phyloP scores from a whole-genome alignment of 2,329 filamentous ascomycete genomes.

The Pseudogymnoascus sp. region DNA sequence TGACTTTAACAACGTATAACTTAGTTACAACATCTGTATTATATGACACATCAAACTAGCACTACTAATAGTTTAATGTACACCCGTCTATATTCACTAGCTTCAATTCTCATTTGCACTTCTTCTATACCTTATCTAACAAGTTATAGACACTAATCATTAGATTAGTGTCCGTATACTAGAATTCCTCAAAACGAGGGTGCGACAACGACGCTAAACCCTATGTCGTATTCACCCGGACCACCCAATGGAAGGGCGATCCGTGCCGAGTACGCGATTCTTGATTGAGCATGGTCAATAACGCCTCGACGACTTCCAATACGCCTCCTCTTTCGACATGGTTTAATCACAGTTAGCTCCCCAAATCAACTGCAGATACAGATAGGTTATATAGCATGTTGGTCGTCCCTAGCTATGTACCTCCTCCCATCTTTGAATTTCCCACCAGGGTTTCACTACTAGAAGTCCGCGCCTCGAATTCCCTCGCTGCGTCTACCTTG shows the following conservation, averaged over 20 bases:
- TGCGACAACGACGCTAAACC: too few relatives aligned
- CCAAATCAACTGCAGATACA: not conserved
- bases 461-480: constrained; percentile 12
- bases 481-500: constrained; percentile 18
- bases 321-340: not conserved
- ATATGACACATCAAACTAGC: too few relatives aligned
- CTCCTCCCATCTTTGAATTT: not conserved
- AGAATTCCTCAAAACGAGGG: too few relatives aligned
- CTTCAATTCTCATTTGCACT: too few relatives aligned
- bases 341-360: not conserved
- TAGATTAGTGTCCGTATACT: too few relatives aligned
- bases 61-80: too few relatives aligned
- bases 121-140: too few relatives aligned
- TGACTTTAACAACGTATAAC: too few relatives aligned
- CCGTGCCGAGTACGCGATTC: not conserved
- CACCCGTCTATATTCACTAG: too few relatives aligned
- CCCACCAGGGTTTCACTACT: constrained; percentile 11
- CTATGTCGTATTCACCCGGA: not conserved
- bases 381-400: not conserved
- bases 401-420: not conserved
- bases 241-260: not conserved
- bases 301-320: not conserved
- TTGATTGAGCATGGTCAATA: not conserved
- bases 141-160: too few relatives aligned
- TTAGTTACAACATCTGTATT: too few relatives aligned